Evolutionary conservation across 1,284 basidiomycete species (phyloP).

Genomic region (Ceratobasidium sp.): DNA sequence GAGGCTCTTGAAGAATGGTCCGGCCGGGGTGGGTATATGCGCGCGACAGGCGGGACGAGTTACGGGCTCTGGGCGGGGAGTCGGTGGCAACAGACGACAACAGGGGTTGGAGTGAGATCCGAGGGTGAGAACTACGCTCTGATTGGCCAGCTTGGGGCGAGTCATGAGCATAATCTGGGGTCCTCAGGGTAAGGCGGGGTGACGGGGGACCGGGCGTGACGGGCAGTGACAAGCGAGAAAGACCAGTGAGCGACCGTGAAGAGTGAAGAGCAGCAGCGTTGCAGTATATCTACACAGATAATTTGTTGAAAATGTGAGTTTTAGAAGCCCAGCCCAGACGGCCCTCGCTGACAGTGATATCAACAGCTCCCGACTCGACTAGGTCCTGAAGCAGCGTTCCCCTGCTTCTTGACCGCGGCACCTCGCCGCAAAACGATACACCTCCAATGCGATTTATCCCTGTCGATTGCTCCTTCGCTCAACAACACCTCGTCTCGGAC

Average conservation of each 20-base stretch:
- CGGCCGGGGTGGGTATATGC: conserved; percentile 18
- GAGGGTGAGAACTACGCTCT: conserved; percentile 6
- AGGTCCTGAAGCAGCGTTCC: neutral
- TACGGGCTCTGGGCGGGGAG: no score
- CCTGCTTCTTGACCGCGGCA: neutral
- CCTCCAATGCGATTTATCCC: conserved; percentile 1
- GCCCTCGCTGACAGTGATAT: no score
- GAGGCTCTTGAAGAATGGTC: no score
- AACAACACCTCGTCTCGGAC: conserved; percentile 9
- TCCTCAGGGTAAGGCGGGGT: no score
- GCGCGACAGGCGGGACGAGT: conserved; percentile 10
- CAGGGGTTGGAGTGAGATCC: no score
- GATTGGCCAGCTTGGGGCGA: conserved; percentile 5
- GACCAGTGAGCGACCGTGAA: conserved; percentile 7
- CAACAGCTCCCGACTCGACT: neutral
- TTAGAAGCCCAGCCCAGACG: no score
- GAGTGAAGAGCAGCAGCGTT: no score
- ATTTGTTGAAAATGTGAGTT: no score
- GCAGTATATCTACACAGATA: no score
- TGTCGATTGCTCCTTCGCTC: neutral
- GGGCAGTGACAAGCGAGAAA: neutral
- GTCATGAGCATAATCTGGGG: neutral
- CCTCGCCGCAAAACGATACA: neutral
- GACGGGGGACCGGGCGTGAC: neutral
- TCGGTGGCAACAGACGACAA: no score